phyloP scores from a whole-genome alignment of 192 early-diverging fungal species.

The Diversispora eburnea region DNA sequence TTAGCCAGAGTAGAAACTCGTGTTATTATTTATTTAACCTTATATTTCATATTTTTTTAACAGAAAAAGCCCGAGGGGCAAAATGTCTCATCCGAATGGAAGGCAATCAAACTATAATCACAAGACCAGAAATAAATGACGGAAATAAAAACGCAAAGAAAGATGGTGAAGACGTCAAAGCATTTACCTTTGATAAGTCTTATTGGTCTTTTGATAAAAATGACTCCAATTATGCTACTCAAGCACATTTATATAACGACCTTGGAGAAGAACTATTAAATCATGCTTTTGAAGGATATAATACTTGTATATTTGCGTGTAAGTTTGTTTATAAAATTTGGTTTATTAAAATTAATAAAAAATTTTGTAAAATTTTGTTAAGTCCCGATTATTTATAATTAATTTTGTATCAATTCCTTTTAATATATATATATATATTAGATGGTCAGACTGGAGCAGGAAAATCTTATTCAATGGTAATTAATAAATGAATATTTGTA shows the following conservation, averaged over 20 bases:
- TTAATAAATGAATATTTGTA: conserved; percentile 11
- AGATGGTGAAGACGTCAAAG: conserved; percentile 46
- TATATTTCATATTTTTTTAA: conserved; percentile 7
- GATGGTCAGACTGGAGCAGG: conserved; percentile 82
- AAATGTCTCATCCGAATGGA: conserved; percentile 68
- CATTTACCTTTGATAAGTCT: conserved; percentile 86
- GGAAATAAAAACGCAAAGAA: conserved; percentile 31
- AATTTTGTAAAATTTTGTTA: too few species aligned
- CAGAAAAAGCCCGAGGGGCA: conserved; percentile 61
- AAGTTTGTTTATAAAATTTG: conserved; percentile 34
- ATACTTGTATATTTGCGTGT: conserved; percentile 92
- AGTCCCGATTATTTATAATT: too few species aligned
- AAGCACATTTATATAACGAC: conserved; percentile 70
- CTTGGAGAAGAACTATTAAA: conserved; percentile 74
- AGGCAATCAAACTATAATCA: conserved; percentile 66
- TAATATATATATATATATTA: conserved; percentile 28
- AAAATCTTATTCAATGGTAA: conserved; percentile 65
- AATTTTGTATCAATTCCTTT: too few species aligned
- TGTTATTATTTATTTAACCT: too few species aligned
- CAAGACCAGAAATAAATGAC: conserved; percentile 44
- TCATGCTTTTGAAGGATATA: conserved; percentile 88
- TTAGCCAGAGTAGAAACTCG: too few species aligned
- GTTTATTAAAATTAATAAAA: neutral
- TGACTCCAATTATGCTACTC: conserved; percentile 64
- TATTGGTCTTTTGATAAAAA: conserved; percentile 78